Evolutionary conservation across 140 eudicot genomes (phyloP), one percentile per base, ranked within the genome.

Genomic region (Artemisia princeps): DNA sequence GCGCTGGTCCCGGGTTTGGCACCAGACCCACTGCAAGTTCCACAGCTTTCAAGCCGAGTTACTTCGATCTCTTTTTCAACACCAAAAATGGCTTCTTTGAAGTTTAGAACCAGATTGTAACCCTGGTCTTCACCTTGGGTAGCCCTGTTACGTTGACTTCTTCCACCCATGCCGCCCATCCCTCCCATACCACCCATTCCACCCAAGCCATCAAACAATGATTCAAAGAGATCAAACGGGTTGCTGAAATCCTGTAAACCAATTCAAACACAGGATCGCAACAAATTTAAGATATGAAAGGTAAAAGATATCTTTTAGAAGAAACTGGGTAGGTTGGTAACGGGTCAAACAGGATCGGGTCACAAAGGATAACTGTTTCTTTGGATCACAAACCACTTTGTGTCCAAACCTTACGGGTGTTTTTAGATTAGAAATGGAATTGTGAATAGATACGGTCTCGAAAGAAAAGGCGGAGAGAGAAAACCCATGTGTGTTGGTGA

Each of bases 21-120:
- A 48, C 98, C 96, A 0, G 98, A 87, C 50, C 98, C 98, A n/a
- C 80, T 70, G 56, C 98, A 92, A 12, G 98, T 85, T 63, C 72
- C 76, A 67, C 98, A 92, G 59, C 58, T 74, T 76, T 84, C 96
- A 2, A 92, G 95, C 40, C 92, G 84, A 6, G 86, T 78, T 53
- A 92, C 88, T 66, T 92, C 98, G 9, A 92, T 85, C 76, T 88
- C 96, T 67, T 88, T 88, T 74, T 92, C 96, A 10, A 80, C 84
- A 17, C 98, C 98, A 50, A 92, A 92, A n/a, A 92, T 81, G 33
- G 98, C 98, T 63, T 92, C 96, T 76, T 85, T 92, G 76, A 92
- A 92, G 71, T 92, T 76, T 52, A 92, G 68, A 19, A 82, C 83
- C 1, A 92, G 89, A 63, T 82, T 85, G 82, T 83, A 85, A 14